Conservation (phyloP, 108 stramenopile genomes). For the Fistulifera pelliculosa region DNA sequence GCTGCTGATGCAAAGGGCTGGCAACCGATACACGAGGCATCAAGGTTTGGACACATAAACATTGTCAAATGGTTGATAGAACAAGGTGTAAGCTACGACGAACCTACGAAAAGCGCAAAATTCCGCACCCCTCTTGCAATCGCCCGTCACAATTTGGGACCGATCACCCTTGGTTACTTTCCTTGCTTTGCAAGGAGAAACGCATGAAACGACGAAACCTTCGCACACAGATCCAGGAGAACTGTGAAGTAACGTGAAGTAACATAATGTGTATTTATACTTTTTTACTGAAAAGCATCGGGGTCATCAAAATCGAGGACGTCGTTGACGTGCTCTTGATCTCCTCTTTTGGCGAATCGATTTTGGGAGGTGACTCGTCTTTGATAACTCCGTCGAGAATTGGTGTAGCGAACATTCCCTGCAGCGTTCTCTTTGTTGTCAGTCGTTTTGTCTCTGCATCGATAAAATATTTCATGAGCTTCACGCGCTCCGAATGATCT, state of each 20-base stretch:
- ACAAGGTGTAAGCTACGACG: background rate
- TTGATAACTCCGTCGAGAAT: background rate
- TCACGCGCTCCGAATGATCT: conserved; percentile 49
- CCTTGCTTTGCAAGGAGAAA: background rate
- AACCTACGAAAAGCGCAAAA: background rate
- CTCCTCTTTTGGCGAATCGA: background rate
- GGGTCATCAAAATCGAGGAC: conserved; percentile 39
- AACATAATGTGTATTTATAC: no score
- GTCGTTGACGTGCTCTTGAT: conserved; percentile 12
- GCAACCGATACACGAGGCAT: background rate
- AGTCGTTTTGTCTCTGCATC: conserved; percentile 65
- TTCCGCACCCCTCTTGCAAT: background rate
- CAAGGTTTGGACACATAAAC: background rate
- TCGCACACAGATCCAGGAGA: background rate
- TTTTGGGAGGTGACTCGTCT: background rate
- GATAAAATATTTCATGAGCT: conserved; percentile 55
- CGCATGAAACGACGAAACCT: background rate
- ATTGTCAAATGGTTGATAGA: conserved; percentile 3
- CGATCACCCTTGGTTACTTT: background rate
- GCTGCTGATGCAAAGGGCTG: background rate
- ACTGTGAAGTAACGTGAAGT: no score
- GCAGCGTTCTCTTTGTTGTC: conserved; percentile 54
- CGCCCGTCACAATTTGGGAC: background rate
- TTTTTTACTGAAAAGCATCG: conserved; percentile 47
- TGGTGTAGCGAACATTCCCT: conserved; percentile 44